A percentile compares a stretch with the other conserved stretches of the same genome.
Conservation (phyloP, 352 stramenopile genomes). For the Phytophthora niederhauseri region DNA sequence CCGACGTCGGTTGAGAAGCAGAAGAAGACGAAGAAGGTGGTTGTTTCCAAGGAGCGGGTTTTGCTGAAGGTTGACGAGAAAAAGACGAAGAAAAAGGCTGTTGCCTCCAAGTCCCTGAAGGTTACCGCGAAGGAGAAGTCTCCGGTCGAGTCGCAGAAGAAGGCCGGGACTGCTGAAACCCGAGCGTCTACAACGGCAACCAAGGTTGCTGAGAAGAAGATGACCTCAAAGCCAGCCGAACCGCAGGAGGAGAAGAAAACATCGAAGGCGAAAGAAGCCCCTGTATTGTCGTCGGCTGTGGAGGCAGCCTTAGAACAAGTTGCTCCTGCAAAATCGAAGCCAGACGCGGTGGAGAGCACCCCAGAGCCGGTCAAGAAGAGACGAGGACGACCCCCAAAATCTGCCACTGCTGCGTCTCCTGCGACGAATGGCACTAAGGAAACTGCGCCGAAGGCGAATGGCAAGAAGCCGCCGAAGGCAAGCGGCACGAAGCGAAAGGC, state of each 20-base stretch:
- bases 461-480: slow-evolving; percentile 1
- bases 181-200: no score
- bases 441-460: slow-evolving; percentile 1
- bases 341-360: slow-evolving; percentile 1
- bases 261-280: not conserved
- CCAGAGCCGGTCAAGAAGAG: slow-evolving; percentile 16
- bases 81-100: not conserved
- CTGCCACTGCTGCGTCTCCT: slow-evolving; percentile 1
- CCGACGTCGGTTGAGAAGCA: slow-evolving; percentile 1
- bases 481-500: slow-evolving; percentile 22
- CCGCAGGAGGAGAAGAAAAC: slow-evolving; percentile 7
- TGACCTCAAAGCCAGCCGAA: not conserved
- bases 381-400: slow-evolving; percentile 12
- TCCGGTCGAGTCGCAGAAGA: not conserved
- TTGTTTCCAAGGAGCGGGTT: not conserved
- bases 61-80: not conserved
- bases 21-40: not conserved
- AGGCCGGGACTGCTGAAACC: not conserved
- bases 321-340: not conserved
- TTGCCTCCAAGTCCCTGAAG: not conserved
- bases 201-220: slow-evolving; percentile 5
- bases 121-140: not conserved
- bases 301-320: not conserved
- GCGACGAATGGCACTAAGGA: slow-evolving; percentile 1
- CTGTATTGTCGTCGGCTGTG: not conserved